Conservation (phyloP, 192 early-diverging fungal species). For the Coemansia sp. region DNA sequence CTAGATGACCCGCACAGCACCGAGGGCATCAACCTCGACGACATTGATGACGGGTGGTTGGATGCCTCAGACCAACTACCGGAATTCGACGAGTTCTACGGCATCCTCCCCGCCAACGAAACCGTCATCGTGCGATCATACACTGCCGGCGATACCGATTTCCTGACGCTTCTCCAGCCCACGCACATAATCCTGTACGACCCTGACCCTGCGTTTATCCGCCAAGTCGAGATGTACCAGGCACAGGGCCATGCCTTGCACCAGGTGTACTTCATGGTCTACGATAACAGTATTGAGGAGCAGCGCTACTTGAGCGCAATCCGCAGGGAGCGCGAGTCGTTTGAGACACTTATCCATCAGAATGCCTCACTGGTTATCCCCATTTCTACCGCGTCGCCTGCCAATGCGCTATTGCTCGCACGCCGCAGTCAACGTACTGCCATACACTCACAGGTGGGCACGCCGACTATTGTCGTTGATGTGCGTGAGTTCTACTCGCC, state of each 20-base stretch:
- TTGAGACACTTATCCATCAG: conserved; percentile 88
- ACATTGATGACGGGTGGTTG: conserved; percentile 53
- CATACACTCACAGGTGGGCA: conserved; percentile 4
- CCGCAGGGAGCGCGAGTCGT: conserved; percentile 88
- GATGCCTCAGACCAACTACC: conserved; percentile 10
- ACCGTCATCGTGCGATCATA: conserved; percentile 62
- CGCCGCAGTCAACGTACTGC: conserved; percentile 30
- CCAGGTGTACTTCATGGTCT: conserved; percentile 90
- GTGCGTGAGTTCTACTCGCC: conserved; percentile 91
- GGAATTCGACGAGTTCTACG: conserved; percentile 37
- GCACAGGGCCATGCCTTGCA: conserved; percentile 59
- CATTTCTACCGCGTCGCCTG: conserved; percentile 26
- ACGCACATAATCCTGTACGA: conserved; percentile 90
- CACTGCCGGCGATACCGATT: conserved; percentile 35
- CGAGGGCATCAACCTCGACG: conserved; percentile 12
- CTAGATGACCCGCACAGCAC: background rate
- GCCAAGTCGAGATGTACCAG: conserved; percentile 78
- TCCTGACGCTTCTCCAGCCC: conserved; percentile 72
- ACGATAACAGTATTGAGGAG: conserved; percentile 94
- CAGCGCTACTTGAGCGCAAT: conserved; percentile 84
- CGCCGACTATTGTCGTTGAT: conserved; percentile 74
- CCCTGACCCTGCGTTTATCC: conserved; percentile 83
- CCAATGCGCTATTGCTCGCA: conserved; percentile 24
- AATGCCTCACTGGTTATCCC: conserved; percentile 71
- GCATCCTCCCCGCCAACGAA: conserved; percentile 27